Conservation (phyloP, 1,284 basidiomycete genomes). For the Sphagnurus paluster region DNA sequence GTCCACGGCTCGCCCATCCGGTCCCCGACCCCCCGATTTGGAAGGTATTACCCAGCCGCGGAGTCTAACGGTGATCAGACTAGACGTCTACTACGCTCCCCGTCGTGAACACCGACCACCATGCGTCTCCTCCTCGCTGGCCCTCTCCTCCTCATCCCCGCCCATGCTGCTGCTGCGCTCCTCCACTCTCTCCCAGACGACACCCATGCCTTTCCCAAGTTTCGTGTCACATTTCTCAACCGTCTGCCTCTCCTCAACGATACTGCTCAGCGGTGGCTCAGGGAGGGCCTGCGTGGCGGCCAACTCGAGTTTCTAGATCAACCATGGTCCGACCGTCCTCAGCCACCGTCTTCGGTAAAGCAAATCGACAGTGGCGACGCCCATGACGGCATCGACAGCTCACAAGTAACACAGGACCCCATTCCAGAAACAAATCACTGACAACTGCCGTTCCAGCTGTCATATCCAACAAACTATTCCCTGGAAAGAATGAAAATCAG, state of each 20-base stretch:
- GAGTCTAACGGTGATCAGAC: constrained; percentile 20
- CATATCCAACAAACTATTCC: constrained; percentile 34
- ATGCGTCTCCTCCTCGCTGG: constrained; percentile 23
- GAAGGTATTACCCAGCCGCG: constrained; percentile 25
- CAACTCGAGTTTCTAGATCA: constrained; percentile 76
- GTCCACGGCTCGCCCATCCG: constrained; percentile 3
- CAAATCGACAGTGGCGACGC: constrained; percentile 50
- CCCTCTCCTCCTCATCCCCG: constrained; percentile 24
- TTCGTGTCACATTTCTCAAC: constrained; percentile 79
- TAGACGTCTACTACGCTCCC: constrained; percentile 7
- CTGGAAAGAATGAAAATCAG: constrained; percentile 75
- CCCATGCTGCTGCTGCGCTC: constrained; percentile 41
- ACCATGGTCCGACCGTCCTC: constrained; percentile 46
- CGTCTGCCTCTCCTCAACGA: constrained; percentile 72
- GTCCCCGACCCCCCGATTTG: constrained; percentile 6
- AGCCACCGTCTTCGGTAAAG: constrained; percentile 41
- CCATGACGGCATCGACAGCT: constrained; percentile 2
- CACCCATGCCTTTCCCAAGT: constrained; percentile 82
- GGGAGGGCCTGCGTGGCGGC: constrained; percentile 66
- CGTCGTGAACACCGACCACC: constrained; percentile 1
- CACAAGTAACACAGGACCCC: constrained; percentile 18
- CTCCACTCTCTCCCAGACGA: constrained; percentile 78
- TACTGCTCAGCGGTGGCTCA: constrained; percentile 74
- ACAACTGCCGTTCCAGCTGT: constrained; percentile 21
- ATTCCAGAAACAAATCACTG: constrained; percentile 29